Evolutionary conservation across 2,329 filamentous ascomycete genomes (phyloP).

Genomic region (Volutella citrinella): DNA sequence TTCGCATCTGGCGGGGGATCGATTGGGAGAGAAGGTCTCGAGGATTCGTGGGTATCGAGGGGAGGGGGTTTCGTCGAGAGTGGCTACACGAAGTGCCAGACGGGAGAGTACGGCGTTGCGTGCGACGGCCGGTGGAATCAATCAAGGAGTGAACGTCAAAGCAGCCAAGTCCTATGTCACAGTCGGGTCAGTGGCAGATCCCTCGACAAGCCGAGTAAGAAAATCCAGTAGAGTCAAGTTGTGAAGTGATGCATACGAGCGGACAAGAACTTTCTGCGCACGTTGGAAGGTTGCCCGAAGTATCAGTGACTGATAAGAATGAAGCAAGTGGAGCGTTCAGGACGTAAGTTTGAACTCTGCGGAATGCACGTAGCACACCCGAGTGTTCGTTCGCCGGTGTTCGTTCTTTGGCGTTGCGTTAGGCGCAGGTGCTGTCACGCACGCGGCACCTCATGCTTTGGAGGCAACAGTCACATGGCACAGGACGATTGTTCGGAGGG

Average conservation of each 20-base stretch:
- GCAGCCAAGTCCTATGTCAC: conserved; percentile 16
- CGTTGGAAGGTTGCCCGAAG: too few relatives aligned
- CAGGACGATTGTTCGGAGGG: too few relatives aligned
- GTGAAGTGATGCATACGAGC: too few relatives aligned
- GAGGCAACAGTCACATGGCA: conserved; percentile 23
- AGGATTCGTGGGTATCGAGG: conserved; percentile 6
- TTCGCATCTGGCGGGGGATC: conserved; percentile 22
- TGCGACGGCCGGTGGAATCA: conserved; percentile 16
- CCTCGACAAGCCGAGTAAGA: conserved; percentile 9
- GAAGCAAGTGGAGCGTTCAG: too few relatives aligned
- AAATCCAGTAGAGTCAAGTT: too few relatives aligned
- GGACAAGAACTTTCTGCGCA: conserved; percentile 6
- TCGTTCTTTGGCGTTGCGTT: too few relatives aligned
- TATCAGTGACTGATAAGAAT: too few relatives aligned
- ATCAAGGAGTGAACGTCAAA: conserved; percentile 12
- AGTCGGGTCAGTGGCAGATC: conserved; percentile 15
- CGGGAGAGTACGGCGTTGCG: conserved; percentile 7
- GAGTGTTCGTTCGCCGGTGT: too few relatives aligned
- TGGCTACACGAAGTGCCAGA: not conserved
- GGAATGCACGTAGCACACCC: too few relatives aligned
- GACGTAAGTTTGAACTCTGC: too few relatives aligned
- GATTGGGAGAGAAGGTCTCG: conserved; percentile 1
- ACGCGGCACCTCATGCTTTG: conserved; percentile 12
- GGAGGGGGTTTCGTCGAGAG: not conserved
- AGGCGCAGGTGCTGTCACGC: too few relatives aligned